These are phyloP conservation scores for Geotrichum citri-aurantii DNA, from an alignment of 1,139 yeast species.

Conservation along the genomic window DNA sequence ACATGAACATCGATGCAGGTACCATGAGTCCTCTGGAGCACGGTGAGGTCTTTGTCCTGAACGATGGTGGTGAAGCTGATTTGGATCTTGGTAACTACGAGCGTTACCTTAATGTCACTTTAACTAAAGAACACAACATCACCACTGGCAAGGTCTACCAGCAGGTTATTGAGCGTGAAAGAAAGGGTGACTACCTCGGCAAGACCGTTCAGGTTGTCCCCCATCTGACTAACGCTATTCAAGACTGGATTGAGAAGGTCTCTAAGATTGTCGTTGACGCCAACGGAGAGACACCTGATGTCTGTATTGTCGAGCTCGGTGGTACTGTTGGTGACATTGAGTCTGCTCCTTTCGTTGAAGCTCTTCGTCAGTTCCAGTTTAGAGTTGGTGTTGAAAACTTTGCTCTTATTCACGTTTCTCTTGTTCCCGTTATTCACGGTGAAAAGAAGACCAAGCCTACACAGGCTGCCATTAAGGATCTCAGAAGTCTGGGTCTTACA, in stretches of 20 bases:
- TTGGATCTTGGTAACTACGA: slow-evolving; percentile 97
- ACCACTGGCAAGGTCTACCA: slow-evolving; percentile 97
- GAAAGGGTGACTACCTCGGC: slow-evolving; percentile 96
- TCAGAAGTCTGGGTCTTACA: slow-evolving; percentile 87
- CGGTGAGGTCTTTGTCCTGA: slow-evolving; percentile 95
- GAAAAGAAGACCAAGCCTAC: slow-evolving; percentile 99
- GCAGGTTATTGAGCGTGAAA: slow-evolving; percentile 87
- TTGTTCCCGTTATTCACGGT: slow-evolving; percentile 96
- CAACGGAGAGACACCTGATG: slow-evolving; percentile 78
- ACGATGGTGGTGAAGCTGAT: slow-evolving; percentile 99
- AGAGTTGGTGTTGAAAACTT: slow-evolving; percentile 92
- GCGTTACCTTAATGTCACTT: slow-evolving; percentile 87
- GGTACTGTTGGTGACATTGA: slow-evolving; percentile 99
- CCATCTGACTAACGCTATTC: slow-evolving; percentile 93
- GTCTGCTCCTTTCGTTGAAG: slow-evolving; percentile 98
- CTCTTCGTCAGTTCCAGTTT: slow-evolving; percentile 96
- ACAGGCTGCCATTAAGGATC: slow-evolving; percentile 96
- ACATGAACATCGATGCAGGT: slow-evolving; percentile 98
- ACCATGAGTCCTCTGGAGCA: slow-evolving; percentile 99
- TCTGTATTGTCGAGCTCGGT: slow-evolving; percentile 94
- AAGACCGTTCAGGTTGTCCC: slow-evolving; percentile 99
- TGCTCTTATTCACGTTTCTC: slow-evolving; percentile 91
- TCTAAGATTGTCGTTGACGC: slow-evolving; percentile 89
- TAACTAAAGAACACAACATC: slow-evolving; percentile 90
- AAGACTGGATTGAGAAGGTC: slow-evolving; percentile 96